Conservation (phyloP, 805 yeast species). For the Yamadazyma tumulicola region DNA sequence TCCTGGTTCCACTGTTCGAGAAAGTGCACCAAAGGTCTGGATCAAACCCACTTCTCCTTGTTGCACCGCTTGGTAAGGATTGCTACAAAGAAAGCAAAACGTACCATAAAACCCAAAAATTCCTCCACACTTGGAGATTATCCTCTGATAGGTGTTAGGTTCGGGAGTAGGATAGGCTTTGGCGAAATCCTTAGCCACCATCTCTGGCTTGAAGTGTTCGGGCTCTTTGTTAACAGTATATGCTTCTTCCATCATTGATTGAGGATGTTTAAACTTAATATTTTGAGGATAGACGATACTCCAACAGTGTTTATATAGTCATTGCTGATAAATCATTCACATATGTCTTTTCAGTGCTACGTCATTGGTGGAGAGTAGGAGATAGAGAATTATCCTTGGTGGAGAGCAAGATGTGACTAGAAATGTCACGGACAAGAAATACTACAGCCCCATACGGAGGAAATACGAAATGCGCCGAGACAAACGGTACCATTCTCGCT, state of each 20-base stretch:
- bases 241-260: slow-evolving; percentile 8
- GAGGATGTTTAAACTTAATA: no score
- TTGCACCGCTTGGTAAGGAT: slow-evolving; percentile 56
- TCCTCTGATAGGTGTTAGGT: slow-evolving; percentile 37
- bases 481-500: no score
- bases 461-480: no score
- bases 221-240: slow-evolving; percentile 15
- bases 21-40: slow-evolving; percentile 62
- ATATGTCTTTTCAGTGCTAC: no score
- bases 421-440: no score
- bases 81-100: slow-evolving; percentile 54
- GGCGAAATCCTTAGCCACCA: slow-evolving; percentile 42
- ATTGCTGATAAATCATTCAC: no score
- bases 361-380: no score
- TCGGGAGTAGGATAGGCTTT: slow-evolving; percentile 37
- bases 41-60: slow-evolving; percentile 71
- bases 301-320: no score
- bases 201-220: slow-evolving; percentile 31
- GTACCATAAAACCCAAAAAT: slow-evolving; percentile 52
- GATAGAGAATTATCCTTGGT: no score
- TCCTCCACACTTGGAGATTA: slow-evolving; percentile 41
- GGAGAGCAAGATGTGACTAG: no score
- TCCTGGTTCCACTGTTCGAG: slow-evolving; percentile 68
- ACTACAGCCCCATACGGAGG: no score
- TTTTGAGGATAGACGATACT: no score